Percentiles rank a stretch among this genome's conserved stretches.
These are phyloP conservation scores for Canavalia gladiata DNA, from an alignment of 306 rosid species.

Conservation along the genomic window DNA sequence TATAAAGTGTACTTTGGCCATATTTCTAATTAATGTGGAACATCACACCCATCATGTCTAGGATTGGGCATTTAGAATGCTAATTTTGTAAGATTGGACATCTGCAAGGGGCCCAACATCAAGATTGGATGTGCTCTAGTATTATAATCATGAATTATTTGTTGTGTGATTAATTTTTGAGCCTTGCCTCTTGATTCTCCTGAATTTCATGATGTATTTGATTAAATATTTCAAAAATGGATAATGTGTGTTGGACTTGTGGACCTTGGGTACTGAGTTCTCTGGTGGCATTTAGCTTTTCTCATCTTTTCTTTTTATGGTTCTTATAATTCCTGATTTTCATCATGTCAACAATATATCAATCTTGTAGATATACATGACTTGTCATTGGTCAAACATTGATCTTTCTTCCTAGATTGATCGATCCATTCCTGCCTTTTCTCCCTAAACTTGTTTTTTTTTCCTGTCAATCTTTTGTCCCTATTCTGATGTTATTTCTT, in stretches of 20 bases:
- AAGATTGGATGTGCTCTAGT: not conserved
- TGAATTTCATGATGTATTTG: not conserved
- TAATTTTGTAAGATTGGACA: not conserved
- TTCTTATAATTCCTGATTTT: not conserved
- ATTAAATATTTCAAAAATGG: constrained; percentile 3
- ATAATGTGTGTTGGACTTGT: not conserved
- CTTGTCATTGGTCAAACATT: too few species aligned
- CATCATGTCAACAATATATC: not conserved
- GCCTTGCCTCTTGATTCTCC: not conserved
- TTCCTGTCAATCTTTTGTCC: not conserved
- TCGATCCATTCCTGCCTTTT: not conserved
- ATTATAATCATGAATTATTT: not conserved
- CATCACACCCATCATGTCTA: not conserved
- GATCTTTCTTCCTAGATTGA: not conserved
- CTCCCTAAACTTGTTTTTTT: not conserved
- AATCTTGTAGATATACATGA: not conserved
- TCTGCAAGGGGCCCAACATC: not conserved
- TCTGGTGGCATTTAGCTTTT: constrained; percentile 29
- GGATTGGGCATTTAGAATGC: not conserved
- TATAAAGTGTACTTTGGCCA: not conserved
- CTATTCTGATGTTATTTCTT: not conserved
- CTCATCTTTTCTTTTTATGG: constrained; percentile 2
- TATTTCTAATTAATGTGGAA: not conserved
- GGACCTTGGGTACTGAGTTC: not conserved
- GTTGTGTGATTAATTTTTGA: not conserved